Evolutionary conservation across 2,329 filamentous ascomycete species (phyloP), one percentile per base, ranked within the genome.

Genomic region (Lachnellula hyalina): DNA sequence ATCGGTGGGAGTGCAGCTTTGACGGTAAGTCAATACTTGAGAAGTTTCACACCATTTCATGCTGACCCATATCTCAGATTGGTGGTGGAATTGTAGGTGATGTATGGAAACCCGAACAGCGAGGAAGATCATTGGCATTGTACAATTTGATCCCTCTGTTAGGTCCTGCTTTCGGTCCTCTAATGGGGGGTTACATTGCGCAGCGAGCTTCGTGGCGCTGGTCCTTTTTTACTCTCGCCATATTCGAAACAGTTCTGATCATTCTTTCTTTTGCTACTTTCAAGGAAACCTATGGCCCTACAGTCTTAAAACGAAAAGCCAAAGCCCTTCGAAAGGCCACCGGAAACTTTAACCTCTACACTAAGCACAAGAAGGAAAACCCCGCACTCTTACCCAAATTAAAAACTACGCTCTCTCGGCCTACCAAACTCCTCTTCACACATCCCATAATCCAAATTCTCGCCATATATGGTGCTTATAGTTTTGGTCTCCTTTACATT

Each of bases 331-430:
- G 73, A 3, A 73, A 73, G 51, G 71, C 75, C 38, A 81, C 77
- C 0, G 77, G 78, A 14, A 82, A 83, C 55, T 17, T n/a, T 12
- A 19, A 54, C 1, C 35, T 50, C 1, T 47, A 71, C 49, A 78
- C 81, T 2, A 74, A 83, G 11, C 80, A 80, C 67, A 84, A 84
- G 41, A 69, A 70, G 32, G 34, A 44, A 71, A 49, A 77, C 80
- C 4, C 74, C 44, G 83, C 12, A 79, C 79, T 67, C 76, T 77
- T 67, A n/a, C n/a, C n/a, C n/a, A n/a, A n/a, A n/a, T n/a, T n/a
- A n/a, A 63, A 35, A 46, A 54, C 73, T 63, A 71, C 67, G 61
- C 71, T 81, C 7, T 65, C 72, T 1, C 72, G 81, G 0, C 80
- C 74, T 1, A 56, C 68, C 14, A 73, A 75, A 41, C 70, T 83